These are phyloP conservation scores for Paraphaeosphaeria minitans DNA, from an alignment of 2,329 filamentous ascomycete species.

Conservation along the genomic window DNA sequence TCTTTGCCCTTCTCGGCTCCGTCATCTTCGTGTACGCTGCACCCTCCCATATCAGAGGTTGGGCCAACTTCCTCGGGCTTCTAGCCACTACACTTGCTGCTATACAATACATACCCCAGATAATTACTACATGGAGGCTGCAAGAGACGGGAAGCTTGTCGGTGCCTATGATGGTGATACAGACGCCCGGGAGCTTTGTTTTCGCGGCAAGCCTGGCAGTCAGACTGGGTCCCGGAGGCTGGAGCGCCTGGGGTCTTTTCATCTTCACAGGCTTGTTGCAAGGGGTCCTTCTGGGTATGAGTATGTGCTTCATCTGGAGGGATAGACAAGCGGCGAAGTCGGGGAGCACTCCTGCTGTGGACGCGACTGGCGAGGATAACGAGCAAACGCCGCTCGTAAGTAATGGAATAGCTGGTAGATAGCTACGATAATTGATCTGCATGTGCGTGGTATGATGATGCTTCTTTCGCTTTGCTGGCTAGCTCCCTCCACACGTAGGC, in stretches of 20 bases:
- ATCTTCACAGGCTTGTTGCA: conserved; percentile 86
- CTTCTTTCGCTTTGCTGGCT: not conserved
- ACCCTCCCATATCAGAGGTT: conserved; percentile 69
- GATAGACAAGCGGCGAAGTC: conserved; percentile 42
- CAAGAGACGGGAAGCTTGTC: conserved; percentile 89
- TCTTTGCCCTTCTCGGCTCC: conserved; percentile 68
- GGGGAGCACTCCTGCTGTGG: conserved; percentile 8
- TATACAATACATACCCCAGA: conserved; percentile 94
- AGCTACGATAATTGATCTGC: not conserved
- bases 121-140: conserved; percentile 85
- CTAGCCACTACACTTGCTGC: conserved; percentile 78
- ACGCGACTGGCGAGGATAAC: conserved; percentile 11
- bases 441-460: not conserved
- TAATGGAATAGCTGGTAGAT: conserved; percentile 8
- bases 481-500: not conserved
- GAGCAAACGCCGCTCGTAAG: conserved; percentile 25
- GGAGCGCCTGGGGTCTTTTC: conserved; percentile 96
- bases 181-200: conserved; percentile 89
- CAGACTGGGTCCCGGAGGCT: conserved; percentile 79
- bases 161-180: conserved; percentile 97
- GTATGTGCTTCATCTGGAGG: conserved; percentile 73
- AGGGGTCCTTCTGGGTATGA: conserved; percentile 79
- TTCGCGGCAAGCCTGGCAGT: conserved; percentile 85
- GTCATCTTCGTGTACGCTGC: conserved; percentile 70
- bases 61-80: conserved; percentile 86